A percentile compares a stretch with the other conserved stretches of the same genome.
Conservation (phyloP, 2,329 filamentous ascomycete genomes). For the Beauveria varroae region DNA sequence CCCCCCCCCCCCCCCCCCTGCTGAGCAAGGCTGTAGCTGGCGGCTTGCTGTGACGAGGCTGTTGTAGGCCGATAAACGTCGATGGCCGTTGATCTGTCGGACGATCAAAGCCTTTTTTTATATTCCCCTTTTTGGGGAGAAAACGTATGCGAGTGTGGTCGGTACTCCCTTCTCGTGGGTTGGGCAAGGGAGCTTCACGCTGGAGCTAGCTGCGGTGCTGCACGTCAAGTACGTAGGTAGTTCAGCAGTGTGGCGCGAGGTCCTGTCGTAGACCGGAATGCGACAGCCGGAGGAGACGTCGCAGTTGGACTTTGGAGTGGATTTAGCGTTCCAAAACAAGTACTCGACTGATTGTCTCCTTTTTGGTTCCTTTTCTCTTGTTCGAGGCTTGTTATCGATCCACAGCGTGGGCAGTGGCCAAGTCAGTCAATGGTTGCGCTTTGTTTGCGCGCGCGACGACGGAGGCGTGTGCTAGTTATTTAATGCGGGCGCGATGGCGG, state of each 20-base stretch:
- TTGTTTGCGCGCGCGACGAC: not conserved
- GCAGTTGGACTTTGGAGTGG: not conserved
- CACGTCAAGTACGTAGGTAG: not conserved
- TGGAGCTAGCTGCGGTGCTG: not conserved
- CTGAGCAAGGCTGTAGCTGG: not conserved
- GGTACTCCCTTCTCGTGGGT: too few relatives aligned
- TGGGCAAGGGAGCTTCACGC: not conserved
- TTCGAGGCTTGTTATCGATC: not conserved
- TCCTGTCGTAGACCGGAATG: conserved; percentile 1
- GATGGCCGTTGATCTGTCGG: not conserved
- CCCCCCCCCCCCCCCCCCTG: too few relatives aligned
- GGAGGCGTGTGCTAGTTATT: not conserved
- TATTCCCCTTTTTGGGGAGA: not conserved
- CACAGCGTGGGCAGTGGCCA: not conserved
- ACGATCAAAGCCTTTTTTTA: not conserved
- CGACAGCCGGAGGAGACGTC: not conserved
- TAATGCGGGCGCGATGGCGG: not conserved
- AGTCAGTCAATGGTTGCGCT: not conserved
- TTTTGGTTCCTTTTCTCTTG: not conserved
- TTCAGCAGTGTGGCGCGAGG: not conserved
- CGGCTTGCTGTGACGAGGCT: not conserved
- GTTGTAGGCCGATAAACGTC: too few relatives aligned
- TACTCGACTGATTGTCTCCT: not conserved
- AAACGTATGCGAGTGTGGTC: too few relatives aligned
- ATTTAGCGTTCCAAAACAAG: not conserved